Conservation (phyloP, 331 rosid genomes). For the Saraca asoca region DNA sequence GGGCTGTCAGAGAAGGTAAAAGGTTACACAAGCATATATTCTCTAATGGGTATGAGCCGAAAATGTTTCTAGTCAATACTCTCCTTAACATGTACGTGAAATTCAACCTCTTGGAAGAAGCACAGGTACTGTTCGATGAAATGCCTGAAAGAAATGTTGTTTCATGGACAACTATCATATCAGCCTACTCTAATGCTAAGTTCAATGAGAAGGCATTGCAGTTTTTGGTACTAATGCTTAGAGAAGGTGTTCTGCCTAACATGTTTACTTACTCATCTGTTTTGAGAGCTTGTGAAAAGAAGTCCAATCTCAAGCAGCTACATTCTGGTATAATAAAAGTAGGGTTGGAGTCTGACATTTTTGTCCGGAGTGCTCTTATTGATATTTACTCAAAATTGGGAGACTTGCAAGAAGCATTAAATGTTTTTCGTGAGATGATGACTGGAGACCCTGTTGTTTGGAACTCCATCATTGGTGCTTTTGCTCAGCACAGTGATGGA, state of each 20-base stretch:
- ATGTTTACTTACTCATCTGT: conserved; percentile 82
- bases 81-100: conserved; percentile 71
- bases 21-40: conserved; percentile 70
- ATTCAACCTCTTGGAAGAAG: conserved; percentile 70
- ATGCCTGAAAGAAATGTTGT: conserved; percentile 81
- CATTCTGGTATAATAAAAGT: conserved; percentile 61
- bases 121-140: conserved; percentile 62
- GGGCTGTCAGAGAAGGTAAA: conserved; percentile 63
- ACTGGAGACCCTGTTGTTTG: conserved; percentile 75
- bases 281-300: conserved; percentile 68
- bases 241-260: conserved; percentile 82
- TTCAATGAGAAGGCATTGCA: conserved; percentile 56
- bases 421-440: conserved; percentile 69
- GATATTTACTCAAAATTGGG: conserved; percentile 77
- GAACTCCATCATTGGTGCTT: conserved; percentile 81
- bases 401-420: conserved; percentile 51
- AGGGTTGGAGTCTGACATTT: conserved; percentile 87
- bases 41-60: conserved; percentile 58
- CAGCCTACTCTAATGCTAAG: conserved; percentile 62
- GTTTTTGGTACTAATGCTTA: conserved; percentile 59
- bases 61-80: conserved; percentile 57
- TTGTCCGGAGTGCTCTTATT: conserved; percentile 74
- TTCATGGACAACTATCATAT: conserved; percentile 77
- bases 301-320: conserved; percentile 58
- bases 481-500: conserved; percentile 81